Evolutionary conservation across 108 stramenopile species (phyloP), one percentile per base, ranked within the genome.

Genomic region (Fragilariopsis cylindrus): DNA sequence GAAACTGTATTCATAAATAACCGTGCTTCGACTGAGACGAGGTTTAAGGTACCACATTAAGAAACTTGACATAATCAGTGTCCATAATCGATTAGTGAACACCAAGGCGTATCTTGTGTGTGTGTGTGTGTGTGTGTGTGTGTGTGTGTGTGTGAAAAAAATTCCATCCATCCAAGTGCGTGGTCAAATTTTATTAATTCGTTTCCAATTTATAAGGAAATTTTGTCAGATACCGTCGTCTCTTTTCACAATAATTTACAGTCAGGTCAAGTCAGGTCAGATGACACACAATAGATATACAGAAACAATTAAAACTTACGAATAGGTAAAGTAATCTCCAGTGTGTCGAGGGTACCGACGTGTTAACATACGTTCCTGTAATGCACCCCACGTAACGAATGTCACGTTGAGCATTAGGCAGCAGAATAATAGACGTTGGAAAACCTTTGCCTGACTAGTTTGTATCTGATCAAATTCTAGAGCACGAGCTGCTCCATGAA

Each of bases 1-100:
- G 75, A 98, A 97, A 50, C 92, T 94, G 80, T 96, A 98, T 70
- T 98, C 96, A 77, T 98, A 98, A 54, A 98, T 88, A 40, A 96
- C 78, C 7, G 97, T 97, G 30, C 87, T 83, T 18, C 85, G 85
- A 13, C 88, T 86, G 53, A 71, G 73, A 5, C 89, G 82, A 16
- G 96, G 96, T 76, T 94, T 92, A 47, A 96, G 82, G 77, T 93
- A 96, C 58, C 91, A 56, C 65, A 96, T 66, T 52, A 98, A 82
- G 40, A 88, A 68, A 11, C 87, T 89, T 19, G 97, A 97, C 82
- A 98, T 89, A 69, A 98, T 78, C 50, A 99, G 82, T 9, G 96
- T 98, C 88, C 96, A 91, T 67, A 98, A 90, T 3, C 99, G 95
- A 75, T 98, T 99, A 55, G 91, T 88, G 70, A 98, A 98, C 60